A percentile compares a stretch with the other conserved stretches of the same genome.
Evolutionary conservation across 805 yeast genomes (phyloP).

Genomic region (Torulaspora maleeae): DNA sequence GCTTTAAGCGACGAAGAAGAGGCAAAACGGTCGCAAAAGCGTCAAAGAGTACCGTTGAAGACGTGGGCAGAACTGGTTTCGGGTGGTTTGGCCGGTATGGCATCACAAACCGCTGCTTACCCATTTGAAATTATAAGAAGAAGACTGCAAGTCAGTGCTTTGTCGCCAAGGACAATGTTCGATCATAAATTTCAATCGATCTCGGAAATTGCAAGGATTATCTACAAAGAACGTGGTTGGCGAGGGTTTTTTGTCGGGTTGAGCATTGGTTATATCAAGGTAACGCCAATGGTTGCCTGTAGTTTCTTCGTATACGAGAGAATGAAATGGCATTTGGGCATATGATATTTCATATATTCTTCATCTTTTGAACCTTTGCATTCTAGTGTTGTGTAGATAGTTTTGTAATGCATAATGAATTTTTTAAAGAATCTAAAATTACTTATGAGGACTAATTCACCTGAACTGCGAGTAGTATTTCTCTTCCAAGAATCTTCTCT

Average conservation of each 20-base stretch:
- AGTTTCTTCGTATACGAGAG: slow-evolving; percentile 92
- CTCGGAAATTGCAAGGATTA: slow-evolving; percentile 42
- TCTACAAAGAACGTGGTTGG: slow-evolving; percentile 70
- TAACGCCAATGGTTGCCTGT: slow-evolving; percentile 96
- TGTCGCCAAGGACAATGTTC: slow-evolving; percentile 52
- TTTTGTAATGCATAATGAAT: slow-evolving; percentile 2
- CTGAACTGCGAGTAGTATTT: slow-evolving; percentile 59
- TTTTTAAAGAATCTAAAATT: background rate
- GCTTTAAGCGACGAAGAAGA: slow-evolving; percentile 24
- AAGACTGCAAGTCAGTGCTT: slow-evolving; percentile 93
- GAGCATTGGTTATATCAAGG: slow-evolving; percentile 91
- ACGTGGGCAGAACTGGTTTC: slow-evolving; percentile 92
- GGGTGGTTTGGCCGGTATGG: slow-evolving; percentile 94
- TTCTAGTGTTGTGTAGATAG: slow-evolving; percentile 1
- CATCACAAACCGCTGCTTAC: slow-evolving; percentile 93
- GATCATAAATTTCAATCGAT: slow-evolving; percentile 33
- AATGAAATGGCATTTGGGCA: slow-evolving; percentile 64
- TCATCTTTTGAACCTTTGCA: background rate
- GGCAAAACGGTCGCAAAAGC: slow-evolving; percentile 13
- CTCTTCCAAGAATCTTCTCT: slow-evolving; percentile 70
- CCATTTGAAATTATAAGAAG: slow-evolving; percentile 94
- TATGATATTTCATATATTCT: slow-evolving; percentile 35
- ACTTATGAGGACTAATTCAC: slow-evolving; percentile 14
- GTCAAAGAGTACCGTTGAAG: slow-evolving; percentile 57
- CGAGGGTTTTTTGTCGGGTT: slow-evolving; percentile 91